phyloP scores from a whole-genome alignment of 164 flowering plant genomes.

The Piper betle region DNA sequence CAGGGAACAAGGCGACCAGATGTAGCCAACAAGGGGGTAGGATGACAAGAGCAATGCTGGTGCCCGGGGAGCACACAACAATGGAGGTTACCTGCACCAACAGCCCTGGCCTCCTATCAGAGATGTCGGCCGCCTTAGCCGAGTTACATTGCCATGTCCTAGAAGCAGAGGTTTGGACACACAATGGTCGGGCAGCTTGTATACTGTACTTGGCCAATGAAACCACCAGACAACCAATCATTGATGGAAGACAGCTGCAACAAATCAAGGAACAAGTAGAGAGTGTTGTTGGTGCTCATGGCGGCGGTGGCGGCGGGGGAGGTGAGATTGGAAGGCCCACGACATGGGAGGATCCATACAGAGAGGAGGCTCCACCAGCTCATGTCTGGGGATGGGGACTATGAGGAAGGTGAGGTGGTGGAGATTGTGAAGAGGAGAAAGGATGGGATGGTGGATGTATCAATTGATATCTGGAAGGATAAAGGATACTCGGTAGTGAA shows the following conservation, averaged over 20 bases:
- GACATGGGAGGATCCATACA: conserved; percentile 38
- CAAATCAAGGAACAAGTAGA: conserved; percentile 50
- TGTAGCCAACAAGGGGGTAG: conserved; percentile 11
- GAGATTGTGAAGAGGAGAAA: conserved; percentile 3
- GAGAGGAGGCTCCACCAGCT: conserved; percentile 91
- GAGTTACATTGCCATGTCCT: conserved; percentile 51
- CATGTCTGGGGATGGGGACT: conserved; percentile 64
- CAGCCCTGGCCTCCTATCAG: conserved; percentile 65
- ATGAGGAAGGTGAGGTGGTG: conserved; percentile 19
- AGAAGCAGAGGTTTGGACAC: conserved; percentile 78
- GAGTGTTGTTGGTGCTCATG: conserved; percentile 51
- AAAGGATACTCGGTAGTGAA: conserved; percentile 69
- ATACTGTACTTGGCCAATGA: conserved; percentile 54
- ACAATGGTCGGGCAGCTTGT: conserved; percentile 52
- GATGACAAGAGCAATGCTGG: conserved; percentile 20
- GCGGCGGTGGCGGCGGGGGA: conserved; percentile 8
- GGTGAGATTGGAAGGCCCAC: conserved; percentile 31
- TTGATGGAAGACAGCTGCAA: conserved; percentile 27
- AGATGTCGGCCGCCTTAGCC: conserved; percentile 59
- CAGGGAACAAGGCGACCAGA: conserved; percentile 20
- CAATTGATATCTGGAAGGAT: conserved; percentile 49
- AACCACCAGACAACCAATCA: conserved; percentile 25
- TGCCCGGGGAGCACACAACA: conserved; percentile 33
- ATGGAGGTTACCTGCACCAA: conserved; percentile 63
- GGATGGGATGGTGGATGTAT: conserved; percentile 21